A percentile compares a stretch with the other conserved stretches of the same genome.
These are phyloP conservation scores for Seiridium cupressi DNA, from an alignment of 2,329 filamentous ascomycete species.

Conservation along the genomic window DNA sequence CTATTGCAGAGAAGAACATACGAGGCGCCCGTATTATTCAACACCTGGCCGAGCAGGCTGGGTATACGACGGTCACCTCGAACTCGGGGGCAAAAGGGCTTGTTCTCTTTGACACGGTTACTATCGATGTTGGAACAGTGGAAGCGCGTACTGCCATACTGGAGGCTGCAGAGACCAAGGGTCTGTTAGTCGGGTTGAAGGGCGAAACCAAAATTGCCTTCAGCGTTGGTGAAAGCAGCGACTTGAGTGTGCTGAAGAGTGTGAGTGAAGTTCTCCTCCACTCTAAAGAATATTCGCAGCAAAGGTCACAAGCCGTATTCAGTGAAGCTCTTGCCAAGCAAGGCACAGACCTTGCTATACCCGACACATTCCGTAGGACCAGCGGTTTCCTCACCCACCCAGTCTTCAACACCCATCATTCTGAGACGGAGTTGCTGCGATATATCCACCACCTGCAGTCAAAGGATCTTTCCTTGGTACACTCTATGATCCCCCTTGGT, in stretches of 20 bases:
- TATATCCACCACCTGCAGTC: constrained; percentile 94
- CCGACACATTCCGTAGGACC: constrained; percentile 64
- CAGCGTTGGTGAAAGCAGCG: constrained; percentile 73
- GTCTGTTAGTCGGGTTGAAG: constrained; percentile 63
- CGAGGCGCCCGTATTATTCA: constrained; percentile 70
- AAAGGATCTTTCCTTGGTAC: constrained; percentile 88
- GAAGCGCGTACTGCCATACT: constrained; percentile 50
- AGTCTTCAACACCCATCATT: constrained; percentile 93
- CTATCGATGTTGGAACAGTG: constrained; percentile 54
- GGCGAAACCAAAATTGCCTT: constrained; percentile 64
- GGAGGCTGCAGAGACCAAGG: constrained; percentile 46
- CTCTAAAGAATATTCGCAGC: not conserved
- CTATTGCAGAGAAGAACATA: constrained; percentile 77
- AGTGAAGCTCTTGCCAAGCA: constrained; percentile 35
- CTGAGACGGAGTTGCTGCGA: constrained; percentile 88
- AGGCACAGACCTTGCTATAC: constrained; percentile 42
- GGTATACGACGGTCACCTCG: constrained; percentile 60
- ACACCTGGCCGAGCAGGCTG: constrained; percentile 58
- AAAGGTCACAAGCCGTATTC: constrained; percentile 38
- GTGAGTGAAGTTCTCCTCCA: not conserved
- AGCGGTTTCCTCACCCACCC: constrained; percentile 82
- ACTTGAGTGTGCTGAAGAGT: constrained; percentile 46
- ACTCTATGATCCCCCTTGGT: constrained; percentile 96
- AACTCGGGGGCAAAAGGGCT: constrained; percentile 54
- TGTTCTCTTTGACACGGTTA: constrained; percentile 77